Percentiles rank a stretch among this genome's conserved stretches.
phyloP scores from a whole-genome alignment of 331 rosid species.

The Prunus yedoensis region DNA sequence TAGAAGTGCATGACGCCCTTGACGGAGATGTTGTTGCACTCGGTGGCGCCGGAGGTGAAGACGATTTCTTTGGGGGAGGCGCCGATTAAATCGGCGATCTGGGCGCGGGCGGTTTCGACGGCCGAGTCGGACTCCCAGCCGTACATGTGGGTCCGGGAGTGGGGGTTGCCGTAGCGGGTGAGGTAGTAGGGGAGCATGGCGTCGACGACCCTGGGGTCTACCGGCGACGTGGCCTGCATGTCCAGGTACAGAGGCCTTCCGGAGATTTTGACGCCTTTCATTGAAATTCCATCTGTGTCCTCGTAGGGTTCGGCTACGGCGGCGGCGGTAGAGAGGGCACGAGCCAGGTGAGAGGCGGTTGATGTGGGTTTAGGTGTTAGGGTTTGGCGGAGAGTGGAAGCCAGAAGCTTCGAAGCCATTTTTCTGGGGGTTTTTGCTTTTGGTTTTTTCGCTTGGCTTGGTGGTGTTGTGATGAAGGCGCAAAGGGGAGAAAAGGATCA shows the following conservation, averaged over 20 bases:
- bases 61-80: conserved; percentile 85
- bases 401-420: conserved; percentile 60
- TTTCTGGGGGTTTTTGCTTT: too few relatives aligned
- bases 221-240: conserved; percentile 83
- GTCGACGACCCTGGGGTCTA: conserved; percentile 90
- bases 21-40: conserved; percentile 74
- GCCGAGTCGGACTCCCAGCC: conserved; percentile 98
- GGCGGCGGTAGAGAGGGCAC: conserved; percentile 36
- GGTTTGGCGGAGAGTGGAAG: conserved; percentile 58
- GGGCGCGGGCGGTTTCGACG: conserved; percentile 74
- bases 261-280: conserved; percentile 75
- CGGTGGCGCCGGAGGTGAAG: conserved; percentile 89
- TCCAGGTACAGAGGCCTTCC: conserved; percentile 86
- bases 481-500: background rate
- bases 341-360: conserved; percentile 31
- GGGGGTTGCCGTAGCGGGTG: conserved; percentile 75
- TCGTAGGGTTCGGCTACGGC: conserved; percentile 38
- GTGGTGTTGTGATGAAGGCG: background rate
- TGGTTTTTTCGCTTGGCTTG: background rate
- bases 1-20: conserved; percentile 86
- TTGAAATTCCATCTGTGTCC: conserved; percentile 45
- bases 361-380: conserved; percentile 21
- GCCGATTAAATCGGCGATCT: conserved; percentile 62
- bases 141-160: conserved; percentile 80
- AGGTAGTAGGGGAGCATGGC: conserved; percentile 77